A percentile compares a stretch with the other conserved stretches of the same genome.
These are phyloP conservation scores for Odontarrhena argentea DNA, from an alignment of 345 rosid genomes.

Conservation along the genomic window DNA sequence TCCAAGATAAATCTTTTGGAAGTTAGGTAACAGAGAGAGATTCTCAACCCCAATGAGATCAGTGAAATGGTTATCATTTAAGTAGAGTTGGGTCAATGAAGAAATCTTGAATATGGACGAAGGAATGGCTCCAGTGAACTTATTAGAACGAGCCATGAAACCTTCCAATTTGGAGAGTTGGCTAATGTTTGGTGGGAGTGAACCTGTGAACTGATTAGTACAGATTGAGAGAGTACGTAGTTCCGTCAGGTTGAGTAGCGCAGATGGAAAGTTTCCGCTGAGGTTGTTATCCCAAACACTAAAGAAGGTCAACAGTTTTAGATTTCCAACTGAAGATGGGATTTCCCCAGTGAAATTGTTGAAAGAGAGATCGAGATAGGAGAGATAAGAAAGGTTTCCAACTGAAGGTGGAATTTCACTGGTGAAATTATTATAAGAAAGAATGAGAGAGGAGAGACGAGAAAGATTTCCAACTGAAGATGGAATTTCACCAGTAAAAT, in stretches of 20 bases:
- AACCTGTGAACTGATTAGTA: background rate
- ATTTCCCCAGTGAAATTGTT: background rate
- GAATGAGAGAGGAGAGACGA: too few species aligned
- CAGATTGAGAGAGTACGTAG: background rate
- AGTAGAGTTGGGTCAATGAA: background rate
- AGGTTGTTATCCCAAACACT: background rate
- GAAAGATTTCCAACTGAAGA: too few species aligned
- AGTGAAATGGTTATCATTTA: background rate
- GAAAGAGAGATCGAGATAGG: too few species aligned
- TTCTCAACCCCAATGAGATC: background rate
- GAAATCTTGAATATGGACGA: background rate
- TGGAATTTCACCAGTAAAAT: too few species aligned
- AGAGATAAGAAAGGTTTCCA: too few species aligned
- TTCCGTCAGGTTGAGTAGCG: background rate
- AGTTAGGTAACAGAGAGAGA: background rate
- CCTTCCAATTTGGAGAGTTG: background rate
- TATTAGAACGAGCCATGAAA: background rate
- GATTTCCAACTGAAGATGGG: conserved; percentile 7
- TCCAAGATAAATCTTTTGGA: background rate
- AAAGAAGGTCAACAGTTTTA: background rate
- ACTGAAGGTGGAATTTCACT: too few species aligned
- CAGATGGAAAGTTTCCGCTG: conserved; percentile 20
- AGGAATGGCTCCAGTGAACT: background rate
- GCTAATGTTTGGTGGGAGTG: background rate
- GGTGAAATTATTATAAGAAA: too few species aligned